These are phyloP conservation scores for Beauveria varroae DNA, from an alignment of 2,329 filamentous ascomycete genomes.

Conservation along the genomic window DNA sequence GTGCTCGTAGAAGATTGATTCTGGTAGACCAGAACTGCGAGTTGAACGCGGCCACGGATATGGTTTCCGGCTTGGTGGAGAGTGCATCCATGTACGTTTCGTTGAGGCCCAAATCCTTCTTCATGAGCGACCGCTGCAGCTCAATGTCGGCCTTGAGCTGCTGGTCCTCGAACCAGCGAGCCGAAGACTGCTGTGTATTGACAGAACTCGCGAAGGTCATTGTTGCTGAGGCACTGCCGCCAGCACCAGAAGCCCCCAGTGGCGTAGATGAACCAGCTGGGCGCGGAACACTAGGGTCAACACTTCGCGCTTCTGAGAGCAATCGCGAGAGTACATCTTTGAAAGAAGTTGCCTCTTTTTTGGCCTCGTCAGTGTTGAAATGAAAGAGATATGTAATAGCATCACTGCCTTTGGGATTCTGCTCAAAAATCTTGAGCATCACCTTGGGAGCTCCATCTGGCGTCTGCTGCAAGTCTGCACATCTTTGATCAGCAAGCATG, in stretches of 20 bases:
- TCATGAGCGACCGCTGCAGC: constrained; percentile 82
- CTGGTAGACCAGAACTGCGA: constrained; percentile 92
- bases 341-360: constrained; percentile 75
- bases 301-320: constrained; percentile 61
- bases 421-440: constrained; percentile 86
- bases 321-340: constrained; percentile 73
- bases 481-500: not conserved
- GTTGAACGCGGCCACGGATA: constrained; percentile 75
- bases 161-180: constrained; percentile 73
- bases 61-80: constrained; percentile 73
- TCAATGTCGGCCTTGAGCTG: constrained; percentile 70
- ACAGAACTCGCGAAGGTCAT: constrained; percentile 73
- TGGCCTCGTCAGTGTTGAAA: constrained; percentile 75
- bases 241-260: constrained; percentile 20
- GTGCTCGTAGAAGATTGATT: constrained; percentile 75
- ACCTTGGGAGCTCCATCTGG: constrained; percentile 82
- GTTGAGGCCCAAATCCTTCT: constrained; percentile 65
- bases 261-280: constrained; percentile 27
- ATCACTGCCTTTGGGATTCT: constrained; percentile 49
- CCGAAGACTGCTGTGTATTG: constrained; percentile 43
- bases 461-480: constrained; percentile 83
- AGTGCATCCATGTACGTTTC: constrained; percentile 84
- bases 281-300: constrained; percentile 43
- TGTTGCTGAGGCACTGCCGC: constrained; percentile 51
- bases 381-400: constrained; percentile 75